Percentiles rank a stretch among this genome's conserved stretches.
Conservation (phyloP, 2,329 filamentous ascomycete species). For the Aotearoamyces nothofagi region DNA sequence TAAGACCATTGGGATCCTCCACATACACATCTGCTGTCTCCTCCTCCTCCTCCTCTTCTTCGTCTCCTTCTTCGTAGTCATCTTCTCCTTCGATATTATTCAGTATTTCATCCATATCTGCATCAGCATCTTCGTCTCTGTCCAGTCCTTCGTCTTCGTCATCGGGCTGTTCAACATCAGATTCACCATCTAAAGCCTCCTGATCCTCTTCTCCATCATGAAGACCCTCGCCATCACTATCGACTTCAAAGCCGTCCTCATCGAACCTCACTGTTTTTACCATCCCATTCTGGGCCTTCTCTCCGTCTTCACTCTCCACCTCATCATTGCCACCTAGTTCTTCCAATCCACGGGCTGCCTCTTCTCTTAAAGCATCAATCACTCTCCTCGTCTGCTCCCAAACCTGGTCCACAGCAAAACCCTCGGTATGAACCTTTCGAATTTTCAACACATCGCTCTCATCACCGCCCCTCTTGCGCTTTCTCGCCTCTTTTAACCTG, state of each 20-base stretch:
- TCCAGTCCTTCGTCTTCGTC: conserved; percentile 19
- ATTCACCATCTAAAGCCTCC: conserved; percentile 17
- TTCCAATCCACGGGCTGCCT: conserved; percentile 32
- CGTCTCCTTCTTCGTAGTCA: conserved; percentile 22
- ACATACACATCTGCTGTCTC: conserved; percentile 39
- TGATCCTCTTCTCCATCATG: conserved; percentile 19
- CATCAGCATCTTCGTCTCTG: conserved; percentile 20
- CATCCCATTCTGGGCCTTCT: conserved; percentile 21
- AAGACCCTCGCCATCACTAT: conserved; percentile 16
- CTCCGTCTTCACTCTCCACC: conserved; percentile 13
- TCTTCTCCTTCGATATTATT: conserved; percentile 20
- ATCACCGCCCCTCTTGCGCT: conserved; percentile 48
- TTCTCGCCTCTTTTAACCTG: conserved; percentile 50
- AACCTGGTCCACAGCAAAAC: conserved; percentile 76
- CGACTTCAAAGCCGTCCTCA: conserved; percentile 24
- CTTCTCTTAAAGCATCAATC: conserved; percentile 45
- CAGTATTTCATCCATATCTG: conserved; percentile 13
- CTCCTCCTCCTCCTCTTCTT: conserved; percentile 31
- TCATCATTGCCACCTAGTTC: conserved; percentile 16
- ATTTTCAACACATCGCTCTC: conserved; percentile 46
- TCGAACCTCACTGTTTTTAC: conserved; percentile 22
- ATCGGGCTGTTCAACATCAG: conserved; percentile 22
- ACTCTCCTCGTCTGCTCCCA: conserved; percentile 89
- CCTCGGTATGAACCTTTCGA: conserved; percentile 70
- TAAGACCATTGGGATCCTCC: conserved; percentile 69